These are phyloP conservation scores for Nicotiana undulata DNA, from an alignment of 257 asterid genomes.

Conservation along the genomic window DNA sequence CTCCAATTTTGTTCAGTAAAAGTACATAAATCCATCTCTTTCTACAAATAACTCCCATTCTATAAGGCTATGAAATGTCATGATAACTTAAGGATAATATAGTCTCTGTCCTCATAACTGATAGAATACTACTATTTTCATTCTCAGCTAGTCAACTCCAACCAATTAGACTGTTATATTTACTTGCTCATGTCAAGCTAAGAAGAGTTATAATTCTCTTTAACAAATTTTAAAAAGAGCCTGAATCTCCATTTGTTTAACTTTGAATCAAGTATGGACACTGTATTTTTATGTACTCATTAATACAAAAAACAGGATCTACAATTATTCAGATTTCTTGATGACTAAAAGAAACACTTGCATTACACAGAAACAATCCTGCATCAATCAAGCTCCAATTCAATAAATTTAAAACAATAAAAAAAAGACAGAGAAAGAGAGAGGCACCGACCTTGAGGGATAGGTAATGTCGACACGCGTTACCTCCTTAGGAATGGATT, in stretches of 20 bases:
- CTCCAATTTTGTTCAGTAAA: neutral
- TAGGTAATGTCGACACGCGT: slow-evolving; percentile 53
- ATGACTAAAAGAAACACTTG: neutral
- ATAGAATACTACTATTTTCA: neutral
- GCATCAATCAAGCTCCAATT: neutral
- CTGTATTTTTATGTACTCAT: neutral
- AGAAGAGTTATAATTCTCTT: neutral
- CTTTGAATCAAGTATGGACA: neutral
- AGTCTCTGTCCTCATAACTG: neutral
- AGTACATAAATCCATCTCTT: neutral
- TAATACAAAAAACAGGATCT: neutral
- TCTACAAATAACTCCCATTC: neutral
- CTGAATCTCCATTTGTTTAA: neutral
- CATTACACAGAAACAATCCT: neutral
- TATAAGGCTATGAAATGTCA: neutral
- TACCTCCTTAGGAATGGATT: slow-evolving; percentile 80
- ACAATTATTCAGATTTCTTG: neutral
- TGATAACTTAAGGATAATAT: neutral
- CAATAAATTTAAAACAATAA: neutral
- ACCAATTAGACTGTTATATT: neutral
- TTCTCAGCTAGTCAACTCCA: neutral
- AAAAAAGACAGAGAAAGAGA: neutral
- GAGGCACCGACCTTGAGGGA: slow-evolving; percentile 54
- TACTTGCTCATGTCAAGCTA: neutral
- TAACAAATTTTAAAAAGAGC: neutral